Evolutionary conservation across 176 grass and related monocot species (phyloP).

Genomic region (Phoenix roebelenii): DNA sequence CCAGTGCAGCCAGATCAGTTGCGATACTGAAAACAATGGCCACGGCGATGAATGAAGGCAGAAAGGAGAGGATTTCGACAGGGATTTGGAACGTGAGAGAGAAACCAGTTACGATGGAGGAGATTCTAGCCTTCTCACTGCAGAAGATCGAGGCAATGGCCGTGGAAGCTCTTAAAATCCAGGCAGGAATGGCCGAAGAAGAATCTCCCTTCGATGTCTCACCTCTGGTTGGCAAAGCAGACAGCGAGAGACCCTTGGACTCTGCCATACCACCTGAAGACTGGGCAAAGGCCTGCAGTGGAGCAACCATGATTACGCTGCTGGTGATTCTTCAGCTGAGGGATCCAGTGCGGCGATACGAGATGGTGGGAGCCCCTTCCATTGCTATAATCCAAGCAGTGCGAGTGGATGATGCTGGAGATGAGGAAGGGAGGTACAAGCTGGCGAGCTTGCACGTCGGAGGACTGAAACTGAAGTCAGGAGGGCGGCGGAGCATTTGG

Average conservation of each 20-base stretch:
- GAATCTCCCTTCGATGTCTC: conserved; percentile 65
- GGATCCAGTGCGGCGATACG: conserved; percentile 76
- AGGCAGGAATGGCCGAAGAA: conserved; percentile 57
- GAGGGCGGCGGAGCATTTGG: conserved; percentile 42
- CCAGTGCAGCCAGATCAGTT: conserved; percentile 50
- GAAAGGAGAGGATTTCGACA: conserved; percentile 52
- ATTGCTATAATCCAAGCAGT: conserved; percentile 61
- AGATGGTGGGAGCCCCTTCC: conserved; percentile 57
- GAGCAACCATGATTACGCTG: conserved; percentile 25
- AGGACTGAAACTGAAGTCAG: conserved; percentile 37
- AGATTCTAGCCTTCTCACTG: conserved; percentile 55
- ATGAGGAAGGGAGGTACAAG: conserved; percentile 63
- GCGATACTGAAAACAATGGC: conserved; percentile 50
- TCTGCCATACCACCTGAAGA: conserved; percentile 43
- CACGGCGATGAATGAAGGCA: conserved; percentile 36
- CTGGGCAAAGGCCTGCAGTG: conserved; percentile 27
- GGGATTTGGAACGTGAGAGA: conserved; percentile 65
- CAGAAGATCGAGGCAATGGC: conserved; percentile 78
- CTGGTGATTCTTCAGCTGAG: conserved; percentile 64
- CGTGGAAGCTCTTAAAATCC: conserved; percentile 69
- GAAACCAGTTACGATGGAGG: conserved; percentile 40
- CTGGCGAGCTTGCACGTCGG: conserved; percentile 64
- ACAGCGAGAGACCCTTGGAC: conserved; percentile 33
- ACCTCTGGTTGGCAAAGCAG: background rate
- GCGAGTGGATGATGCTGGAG: background rate